Percentiles rank a stretch among this genome's conserved stretches.
These are phyloP conservation scores for Smallanthus sonchifolius DNA, from an alignment of 129 eudicot genomes.

Conservation along the genomic window DNA sequence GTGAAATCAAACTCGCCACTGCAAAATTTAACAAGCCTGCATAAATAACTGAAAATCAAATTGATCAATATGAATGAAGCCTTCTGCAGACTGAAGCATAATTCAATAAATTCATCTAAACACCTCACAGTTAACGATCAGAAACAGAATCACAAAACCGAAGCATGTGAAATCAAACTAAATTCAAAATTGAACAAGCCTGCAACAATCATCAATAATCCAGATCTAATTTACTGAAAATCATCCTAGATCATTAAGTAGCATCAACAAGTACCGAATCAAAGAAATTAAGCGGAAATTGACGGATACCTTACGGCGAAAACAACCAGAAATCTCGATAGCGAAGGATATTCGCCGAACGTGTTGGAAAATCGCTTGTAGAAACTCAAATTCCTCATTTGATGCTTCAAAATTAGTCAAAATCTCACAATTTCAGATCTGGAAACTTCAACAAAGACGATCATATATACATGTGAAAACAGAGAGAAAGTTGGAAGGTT, in stretches of 20 bases:
- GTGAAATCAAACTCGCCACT: background rate
- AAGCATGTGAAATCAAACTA: background rate
- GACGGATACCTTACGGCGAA: slow-evolving; percentile 63
- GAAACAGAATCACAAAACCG: background rate
- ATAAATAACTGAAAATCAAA: background rate
- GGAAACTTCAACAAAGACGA: slow-evolving; percentile 3
- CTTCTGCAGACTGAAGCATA: background rate
- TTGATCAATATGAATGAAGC: background rate
- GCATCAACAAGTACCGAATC: background rate
- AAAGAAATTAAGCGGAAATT: background rate
- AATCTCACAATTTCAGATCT: slow-evolving; percentile 27
- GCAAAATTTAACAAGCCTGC: background rate
- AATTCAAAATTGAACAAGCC: slow-evolving; percentile 2
- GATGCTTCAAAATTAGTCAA: slow-evolving; percentile 8
- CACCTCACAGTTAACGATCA: background rate
- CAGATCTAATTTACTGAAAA: background rate
- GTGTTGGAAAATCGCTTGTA: slow-evolving; percentile 56
- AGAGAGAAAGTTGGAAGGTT: slow-evolving; percentile 21
- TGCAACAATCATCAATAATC: background rate
- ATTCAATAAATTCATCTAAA: slow-evolving; percentile 2
- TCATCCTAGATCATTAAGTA: background rate
- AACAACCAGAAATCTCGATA: slow-evolving; percentile 63
- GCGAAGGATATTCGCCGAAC: slow-evolving; percentile 58
- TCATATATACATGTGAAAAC: background rate
- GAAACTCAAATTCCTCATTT: slow-evolving; percentile 41